These are phyloP conservation scores for Carex cristatella DNA, from an alignment of 176 grass and related monocot genomes.

Conservation along the genomic window DNA sequence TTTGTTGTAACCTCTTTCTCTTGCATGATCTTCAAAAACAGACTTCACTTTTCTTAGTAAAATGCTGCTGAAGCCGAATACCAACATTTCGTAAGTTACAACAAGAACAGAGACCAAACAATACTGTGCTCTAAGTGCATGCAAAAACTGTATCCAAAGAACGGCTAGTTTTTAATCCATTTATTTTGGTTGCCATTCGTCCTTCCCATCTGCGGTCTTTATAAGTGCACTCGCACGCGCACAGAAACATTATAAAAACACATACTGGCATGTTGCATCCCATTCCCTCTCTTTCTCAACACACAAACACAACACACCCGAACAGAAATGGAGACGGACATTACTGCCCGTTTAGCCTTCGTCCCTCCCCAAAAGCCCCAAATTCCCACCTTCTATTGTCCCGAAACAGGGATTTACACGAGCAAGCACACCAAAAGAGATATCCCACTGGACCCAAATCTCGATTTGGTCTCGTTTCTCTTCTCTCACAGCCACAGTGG, in stretches of 20 bases:
- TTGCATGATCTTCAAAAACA: too few species aligned
- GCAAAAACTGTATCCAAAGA: background rate
- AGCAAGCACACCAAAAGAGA: conserved; percentile 36
- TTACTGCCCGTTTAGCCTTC: background rate
- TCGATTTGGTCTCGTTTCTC: conserved; percentile 62
- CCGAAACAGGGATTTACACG: conserved; percentile 45
- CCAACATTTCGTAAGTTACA: background rate
- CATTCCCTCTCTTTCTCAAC: background rate
- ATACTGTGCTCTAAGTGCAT: background rate
- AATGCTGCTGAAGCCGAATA: too few species aligned
- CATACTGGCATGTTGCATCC: background rate
- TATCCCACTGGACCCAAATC: conserved; percentile 42
- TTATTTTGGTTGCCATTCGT: background rate
- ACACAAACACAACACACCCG: background rate
- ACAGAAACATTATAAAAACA: background rate
- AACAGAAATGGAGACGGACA: conserved; percentile 8
- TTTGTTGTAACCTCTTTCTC: too few species aligned
- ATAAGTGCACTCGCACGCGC: background rate
- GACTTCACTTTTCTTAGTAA: too few species aligned
- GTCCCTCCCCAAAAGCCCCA: background rate
- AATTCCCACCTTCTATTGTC: conserved; percentile 39
- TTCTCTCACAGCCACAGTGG: conserved; percentile 41
- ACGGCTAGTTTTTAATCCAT: conserved; percentile 15
- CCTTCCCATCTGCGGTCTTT: background rate
- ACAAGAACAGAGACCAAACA: background rate